Conservation (phyloP, 495 filamentous ascomycete species). For the Durotheca rogersii region DNA sequence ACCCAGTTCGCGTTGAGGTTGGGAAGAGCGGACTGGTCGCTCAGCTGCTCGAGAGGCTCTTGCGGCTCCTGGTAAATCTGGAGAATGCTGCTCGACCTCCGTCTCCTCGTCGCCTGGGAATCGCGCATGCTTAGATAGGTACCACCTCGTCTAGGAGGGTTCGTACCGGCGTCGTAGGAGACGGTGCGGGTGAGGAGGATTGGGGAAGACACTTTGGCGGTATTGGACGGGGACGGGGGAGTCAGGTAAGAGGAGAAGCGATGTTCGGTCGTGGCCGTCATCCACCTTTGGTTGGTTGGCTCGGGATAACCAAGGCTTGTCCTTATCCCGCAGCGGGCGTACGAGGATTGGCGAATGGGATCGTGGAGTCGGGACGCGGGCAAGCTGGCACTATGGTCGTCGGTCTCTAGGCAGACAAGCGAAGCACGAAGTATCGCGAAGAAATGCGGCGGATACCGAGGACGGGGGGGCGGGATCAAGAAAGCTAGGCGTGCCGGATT, state of each 20-base stretch:
- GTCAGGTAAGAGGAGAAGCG: conserved; percentile 20
- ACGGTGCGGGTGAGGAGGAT: conserved; percentile 75
- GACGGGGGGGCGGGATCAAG: conserved; percentile 5
- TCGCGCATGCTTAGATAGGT: conserved; percentile 47
- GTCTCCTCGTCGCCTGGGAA: conserved; percentile 62
- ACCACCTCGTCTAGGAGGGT: conserved; percentile 55
- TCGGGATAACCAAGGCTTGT: neutral
- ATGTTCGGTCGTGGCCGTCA: conserved; percentile 22
- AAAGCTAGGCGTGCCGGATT: conserved; percentile 23
- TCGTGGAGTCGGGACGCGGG: conserved; percentile 3
- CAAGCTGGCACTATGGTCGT: conserved; percentile 5
- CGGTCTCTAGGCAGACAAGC: conserved; percentile 1
- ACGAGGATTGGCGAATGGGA: conserved; percentile 1
- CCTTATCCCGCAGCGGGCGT: conserved; percentile 10
- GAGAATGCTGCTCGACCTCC: conserved; percentile 92
- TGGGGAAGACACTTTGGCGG: conserved; percentile 83
- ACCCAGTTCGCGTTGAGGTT: conserved; percentile 99
- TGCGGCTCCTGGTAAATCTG: conserved; percentile 84
- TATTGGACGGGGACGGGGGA: conserved; percentile 52
- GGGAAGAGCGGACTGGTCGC: conserved; percentile 89
- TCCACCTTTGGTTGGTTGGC: conserved; percentile 17
- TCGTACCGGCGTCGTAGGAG: conserved; percentile 75
- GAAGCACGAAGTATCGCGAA: conserved; percentile 22
- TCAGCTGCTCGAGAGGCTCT: conserved; percentile 92
- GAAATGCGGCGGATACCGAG: conserved; percentile 15